Base-by-base conservation (phyloP, 1,139 yeast genomes). In the Sugiyamaella neomexicana region DNA sequence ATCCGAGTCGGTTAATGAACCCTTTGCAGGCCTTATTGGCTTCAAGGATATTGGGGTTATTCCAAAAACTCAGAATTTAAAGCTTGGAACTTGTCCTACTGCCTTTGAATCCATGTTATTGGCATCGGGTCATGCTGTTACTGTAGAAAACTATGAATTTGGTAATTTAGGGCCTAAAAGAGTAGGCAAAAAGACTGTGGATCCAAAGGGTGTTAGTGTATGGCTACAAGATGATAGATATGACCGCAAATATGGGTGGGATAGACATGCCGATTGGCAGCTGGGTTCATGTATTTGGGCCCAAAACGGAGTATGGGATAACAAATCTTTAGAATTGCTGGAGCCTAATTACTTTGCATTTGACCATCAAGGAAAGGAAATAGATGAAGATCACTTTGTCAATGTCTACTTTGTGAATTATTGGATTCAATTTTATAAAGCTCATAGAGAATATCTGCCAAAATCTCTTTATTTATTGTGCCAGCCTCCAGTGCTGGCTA, bases 401-500 rank as follows among this genome's bases (percentile, higher is more conserved):
- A 85, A 87, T 65, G 72, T 76, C 36, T 78, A 77, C 60, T 89
- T 86, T 66, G 74, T 85, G 27, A 80, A 81, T 34, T 84, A 76
- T 65, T 86, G 84, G 75, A 59, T 68, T 4, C 66, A 65, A 12
- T 84, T 78, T 66, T 82, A 80, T 62, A 61, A 67, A 1, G 70
- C 73, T 42, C 75, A 86, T 60, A 73, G 95, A 57, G 60, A 67
- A 1, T 62, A 74, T 1, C 60, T 75, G 0, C 78, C 79, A 44
- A 46, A 78, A 1, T 74, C 79, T 10, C 71, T 79, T 8, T 82
- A 85, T 57, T 71, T 89, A 15, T 75, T 91, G 45, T 72, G 91
- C 61, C 96, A 89, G 69, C 87, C 95, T 0, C 96, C 96, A 1
- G 95, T 88, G 0, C 73, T 91, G 60, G 88, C 86, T 59, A 67